Conservation (phyloP, 208 protist species). For the Trypanosoma conorhini region DNA sequence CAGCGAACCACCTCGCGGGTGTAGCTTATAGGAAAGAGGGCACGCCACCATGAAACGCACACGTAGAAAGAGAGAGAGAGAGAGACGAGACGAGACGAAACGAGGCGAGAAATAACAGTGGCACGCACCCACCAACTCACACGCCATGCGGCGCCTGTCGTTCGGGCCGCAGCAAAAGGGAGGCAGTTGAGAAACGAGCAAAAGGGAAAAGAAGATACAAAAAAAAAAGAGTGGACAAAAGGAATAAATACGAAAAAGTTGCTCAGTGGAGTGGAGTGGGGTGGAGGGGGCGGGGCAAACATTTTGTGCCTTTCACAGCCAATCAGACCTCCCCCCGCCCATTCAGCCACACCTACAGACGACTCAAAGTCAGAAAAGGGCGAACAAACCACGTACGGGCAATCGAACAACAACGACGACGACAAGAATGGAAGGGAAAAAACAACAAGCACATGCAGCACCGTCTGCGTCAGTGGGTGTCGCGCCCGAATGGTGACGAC, state of each 20-base stretch:
- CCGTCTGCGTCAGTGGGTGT: not conserved
- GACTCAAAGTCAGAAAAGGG: not conserved
- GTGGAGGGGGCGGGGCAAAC: not conserved
- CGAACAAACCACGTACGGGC: not conserved
- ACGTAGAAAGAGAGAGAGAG: not conserved
- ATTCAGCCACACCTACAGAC: not conserved
- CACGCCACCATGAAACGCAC: no score
- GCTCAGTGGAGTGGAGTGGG: no score
- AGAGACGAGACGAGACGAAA: not conserved
- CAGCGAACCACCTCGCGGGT: not conserved
- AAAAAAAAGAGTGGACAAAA: conserved; percentile 11
- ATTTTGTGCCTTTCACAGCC: not conserved
- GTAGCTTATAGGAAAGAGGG: no score
- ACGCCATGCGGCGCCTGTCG: no score
- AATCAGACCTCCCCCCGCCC: not conserved
- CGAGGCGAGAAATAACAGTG: conserved; percentile 16
- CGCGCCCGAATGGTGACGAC: not conserved
- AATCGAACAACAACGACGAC: conserved; percentile 2
- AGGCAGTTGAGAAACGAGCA: not conserved
- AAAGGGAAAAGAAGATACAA: conserved; percentile 21
- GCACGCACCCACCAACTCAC: not conserved
- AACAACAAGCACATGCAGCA: conserved; percentile 1
- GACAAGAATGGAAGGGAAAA: conserved; percentile 2
- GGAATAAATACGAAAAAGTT: not conserved
- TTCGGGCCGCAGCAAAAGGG: no score